Base-by-base conservation (phyloP, 1,139 yeast genomes). In the Diutina rugosa region DNA sequence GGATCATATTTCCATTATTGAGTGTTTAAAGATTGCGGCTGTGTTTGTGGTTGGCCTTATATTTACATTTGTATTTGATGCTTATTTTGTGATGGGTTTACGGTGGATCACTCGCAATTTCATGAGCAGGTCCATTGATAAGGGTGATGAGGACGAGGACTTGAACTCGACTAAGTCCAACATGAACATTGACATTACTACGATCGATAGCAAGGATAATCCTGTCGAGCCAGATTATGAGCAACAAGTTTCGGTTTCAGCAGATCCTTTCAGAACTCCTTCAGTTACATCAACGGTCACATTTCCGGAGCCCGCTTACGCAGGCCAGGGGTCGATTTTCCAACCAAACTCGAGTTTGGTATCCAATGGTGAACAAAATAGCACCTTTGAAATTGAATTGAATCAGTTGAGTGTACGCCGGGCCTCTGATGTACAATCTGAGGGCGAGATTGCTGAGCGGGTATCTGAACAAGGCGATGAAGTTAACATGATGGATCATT, bases 11-110 rank as follows among this genome's bases (percentile, higher is more conserved):
- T 73, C 85, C 14, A 82, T 83, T 49, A 77, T 78, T 28, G 95
- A 87, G 62, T 88, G 90, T 21, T 73, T 84, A 62, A 82, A 84
- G 57, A 87, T 87, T 48, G 90, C 87, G 1, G 93, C 82, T 0
- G 87, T 86, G 12, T 87, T 87, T 64, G 61, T 85, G 49, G 93
- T 95, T 0, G 83, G 84, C 63, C 58, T 83, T 5, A 12, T 49
- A 3, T 65, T 74, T 2, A 74, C 85, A 57, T 76, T 82, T 65
- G 73, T 76, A 0, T 64, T 78, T 18, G 71, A 76, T 64, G 73
- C 74, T 1, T 73, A 72, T 59, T 63, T 72, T 69, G 81, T 67
- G 41, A 60, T 67, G 54, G 62, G 66, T 3, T 63, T 75, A 48
- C 69, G 68, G 58, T 62, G 67, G 61, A 32, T 66, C 1, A 64